Evolutionary conservation across 2,329 filamentous ascomycete genomes (phyloP).

Genomic region (Septoria linicola): DNA sequence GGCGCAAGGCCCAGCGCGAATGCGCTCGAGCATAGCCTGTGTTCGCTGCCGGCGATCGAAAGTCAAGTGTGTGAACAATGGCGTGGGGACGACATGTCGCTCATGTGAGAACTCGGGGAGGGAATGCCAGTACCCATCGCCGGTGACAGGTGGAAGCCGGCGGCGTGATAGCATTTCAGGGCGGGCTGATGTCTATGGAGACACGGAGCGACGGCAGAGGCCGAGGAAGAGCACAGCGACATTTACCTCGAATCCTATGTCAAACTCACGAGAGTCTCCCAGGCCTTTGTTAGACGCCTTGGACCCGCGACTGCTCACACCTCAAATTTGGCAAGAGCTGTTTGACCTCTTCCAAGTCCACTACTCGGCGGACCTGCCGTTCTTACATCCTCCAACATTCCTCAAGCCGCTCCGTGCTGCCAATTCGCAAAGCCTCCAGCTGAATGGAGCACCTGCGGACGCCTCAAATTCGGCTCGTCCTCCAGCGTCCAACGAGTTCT

Average conservation of each 20-base stretch:
- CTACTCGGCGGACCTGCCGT: slow-evolving; percentile 70
- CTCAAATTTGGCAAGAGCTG: slow-evolving; percentile 66
- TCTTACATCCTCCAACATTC: slow-evolving; percentile 66
- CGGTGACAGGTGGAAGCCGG: slow-evolving; percentile 40
- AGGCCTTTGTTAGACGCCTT: slow-evolving; percentile 57
- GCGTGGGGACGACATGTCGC: slow-evolving; percentile 69
- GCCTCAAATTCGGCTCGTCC: slow-evolving; percentile 41
- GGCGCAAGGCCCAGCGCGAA: slow-evolving; percentile 41
- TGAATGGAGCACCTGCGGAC: not conserved
- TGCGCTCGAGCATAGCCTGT: slow-evolving; percentile 80
- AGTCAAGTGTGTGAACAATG: slow-evolving; percentile 82
- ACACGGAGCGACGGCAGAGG: slow-evolving; percentile 35
- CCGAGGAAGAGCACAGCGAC: slow-evolving; percentile 42
- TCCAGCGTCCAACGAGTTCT: slow-evolving; percentile 55
- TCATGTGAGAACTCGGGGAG: slow-evolving; percentile 70
- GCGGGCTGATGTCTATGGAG: slow-evolving; percentile 26
- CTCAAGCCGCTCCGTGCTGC: slow-evolving; percentile 46
- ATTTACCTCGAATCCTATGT: slow-evolving; percentile 39
- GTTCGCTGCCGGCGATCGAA: slow-evolving; percentile 74
- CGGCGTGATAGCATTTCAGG: slow-evolving; percentile 31
- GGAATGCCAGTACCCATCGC: slow-evolving; percentile 69
- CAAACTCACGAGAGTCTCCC: slow-evolving; percentile 46
- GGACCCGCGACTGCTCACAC: slow-evolving; percentile 61
- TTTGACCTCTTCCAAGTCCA: slow-evolving; percentile 70
- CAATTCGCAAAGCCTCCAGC: slow-evolving; percentile 22